Percentiles rank a stretch among this genome's conserved stretches.
Conservation (phyloP, 352 stramenopile genomes). For the Globisporangium megalacanthum region DNA sequence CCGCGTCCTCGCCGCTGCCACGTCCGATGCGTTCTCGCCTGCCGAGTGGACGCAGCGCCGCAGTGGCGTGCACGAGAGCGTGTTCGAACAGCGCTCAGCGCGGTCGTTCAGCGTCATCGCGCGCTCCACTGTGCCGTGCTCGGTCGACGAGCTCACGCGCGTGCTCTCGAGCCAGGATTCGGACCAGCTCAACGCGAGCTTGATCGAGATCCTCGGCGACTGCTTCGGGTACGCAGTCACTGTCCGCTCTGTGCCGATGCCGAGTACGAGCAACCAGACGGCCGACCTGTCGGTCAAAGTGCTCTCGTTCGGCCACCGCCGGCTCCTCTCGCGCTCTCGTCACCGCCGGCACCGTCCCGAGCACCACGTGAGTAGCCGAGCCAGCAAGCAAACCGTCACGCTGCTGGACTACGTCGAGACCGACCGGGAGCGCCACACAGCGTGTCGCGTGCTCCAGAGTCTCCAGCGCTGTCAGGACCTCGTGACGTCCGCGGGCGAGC, state of each 20-base stretch:
- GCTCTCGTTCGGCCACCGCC: slow-evolving; percentile 16
- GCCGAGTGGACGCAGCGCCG: slow-evolving; percentile 10
- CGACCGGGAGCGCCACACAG: slow-evolving; percentile 9
- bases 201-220: slow-evolving; percentile 21
- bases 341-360: no score
- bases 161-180: slow-evolving; percentile 19
- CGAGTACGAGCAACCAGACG: not conserved
- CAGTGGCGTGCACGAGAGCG: not conserved
- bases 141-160: slow-evolving; percentile 17
- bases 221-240: slow-evolving; percentile 23
- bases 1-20: slow-evolving; percentile 9
- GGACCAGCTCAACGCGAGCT: slow-evolving; percentile 23
- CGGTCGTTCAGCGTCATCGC: slow-evolving; percentile 14
- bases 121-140: slow-evolving; percentile 18
- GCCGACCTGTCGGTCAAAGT: slow-evolving; percentile 24
- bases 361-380: not conserved
- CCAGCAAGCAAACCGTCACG: slow-evolving; percentile 10
- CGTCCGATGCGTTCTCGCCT: slow-evolving; percentile 1
- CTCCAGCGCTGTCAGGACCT: slow-evolving; percentile 6
- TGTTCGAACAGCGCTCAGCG: slow-evolving; percentile 9
- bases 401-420: slow-evolving; percentile 23
- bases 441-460: slow-evolving; percentile 12
- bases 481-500: slow-evolving; percentile 1
- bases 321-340: slow-evolving; percentile 3
- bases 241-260: slow-evolving; percentile 13